A percentile compares a stretch with the other conserved stretches of the same genome.
Conservation (phyloP, 768 basidiomycete species). For the Mycena amicta region DNA sequence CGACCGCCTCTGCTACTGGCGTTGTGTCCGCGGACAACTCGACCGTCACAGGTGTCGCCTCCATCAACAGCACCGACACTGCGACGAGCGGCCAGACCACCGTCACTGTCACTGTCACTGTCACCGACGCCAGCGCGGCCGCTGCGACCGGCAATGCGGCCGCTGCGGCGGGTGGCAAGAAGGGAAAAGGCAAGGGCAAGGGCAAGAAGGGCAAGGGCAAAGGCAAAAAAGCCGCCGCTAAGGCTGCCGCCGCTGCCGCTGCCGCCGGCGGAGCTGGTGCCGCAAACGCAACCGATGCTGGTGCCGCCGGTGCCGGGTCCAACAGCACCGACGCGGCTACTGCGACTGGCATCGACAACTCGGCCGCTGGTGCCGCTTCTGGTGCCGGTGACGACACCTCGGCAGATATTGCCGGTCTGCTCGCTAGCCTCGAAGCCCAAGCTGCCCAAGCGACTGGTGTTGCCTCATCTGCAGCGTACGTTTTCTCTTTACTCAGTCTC, state of each 20-base stretch:
- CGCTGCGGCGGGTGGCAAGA: not conserved
- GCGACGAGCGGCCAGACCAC: slow-evolving; percentile 6
- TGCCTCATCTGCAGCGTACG: not conserved
- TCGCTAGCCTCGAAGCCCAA: slow-evolving; percentile 1
- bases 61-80: not conserved
- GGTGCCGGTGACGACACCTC: not conserved
- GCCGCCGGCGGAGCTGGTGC: not conserved
- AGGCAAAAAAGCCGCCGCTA: not conserved
- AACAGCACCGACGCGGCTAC: not conserved
- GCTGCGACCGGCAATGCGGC: not conserved
- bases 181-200: not conserved
- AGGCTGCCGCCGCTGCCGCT: not conserved
- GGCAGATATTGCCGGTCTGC: not conserved
- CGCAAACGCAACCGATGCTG: not conserved
- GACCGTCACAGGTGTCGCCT: slow-evolving; percentile 1
- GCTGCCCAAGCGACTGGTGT: not conserved
- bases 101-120: slow-evolving; percentile 23
- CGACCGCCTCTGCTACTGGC: slow-evolving; percentile 3
- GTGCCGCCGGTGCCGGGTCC: not conserved
- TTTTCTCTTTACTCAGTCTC: not conserved
- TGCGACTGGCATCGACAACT: not conserved
- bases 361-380: not conserved
- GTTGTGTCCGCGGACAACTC: not conserved
- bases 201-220: not conserved
- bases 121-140: slow-evolving; percentile 15